Percentiles rank a stretch among this genome's conserved stretches.
phyloP scores from a whole-genome alignment of 352 stramenopile genomes.

The Pythium biforme region DNA sequence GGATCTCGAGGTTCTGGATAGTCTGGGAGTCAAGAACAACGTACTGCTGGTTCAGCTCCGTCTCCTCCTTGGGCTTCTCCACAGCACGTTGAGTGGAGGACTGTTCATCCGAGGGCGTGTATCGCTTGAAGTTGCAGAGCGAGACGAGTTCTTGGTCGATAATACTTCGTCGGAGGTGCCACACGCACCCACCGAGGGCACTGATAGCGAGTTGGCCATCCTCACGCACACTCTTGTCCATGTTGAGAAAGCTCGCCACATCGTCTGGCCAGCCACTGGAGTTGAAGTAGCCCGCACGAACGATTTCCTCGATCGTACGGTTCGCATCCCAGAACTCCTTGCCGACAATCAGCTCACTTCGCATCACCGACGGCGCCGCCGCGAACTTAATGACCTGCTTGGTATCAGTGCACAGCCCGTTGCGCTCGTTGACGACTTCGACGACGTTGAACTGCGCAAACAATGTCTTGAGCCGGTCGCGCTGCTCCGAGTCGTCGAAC shows the following conservation, averaged over 20 bases:
- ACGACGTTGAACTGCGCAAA: conserved; percentile 87
- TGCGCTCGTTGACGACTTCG: conserved; percentile 81
- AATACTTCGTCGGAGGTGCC: conserved; percentile 74
- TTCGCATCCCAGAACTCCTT: conserved; percentile 91
- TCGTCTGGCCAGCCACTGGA: conserved; percentile 65
- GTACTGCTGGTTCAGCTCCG: conserved; percentile 77
- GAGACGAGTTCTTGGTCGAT: conserved; percentile 84
- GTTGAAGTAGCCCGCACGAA: conserved; percentile 87
- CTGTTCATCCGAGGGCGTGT: conserved; percentile 78
- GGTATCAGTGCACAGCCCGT: conserved; percentile 59
- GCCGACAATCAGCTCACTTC: conserved; percentile 58
- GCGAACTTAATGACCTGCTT: conserved; percentile 76
- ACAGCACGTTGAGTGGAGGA: conserved; percentile 5
- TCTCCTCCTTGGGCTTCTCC: conserved; percentile 23
- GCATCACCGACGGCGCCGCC: conserved; percentile 51
- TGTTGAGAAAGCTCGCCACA: conserved; percentile 65
- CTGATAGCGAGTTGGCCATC: conserved; percentile 66
- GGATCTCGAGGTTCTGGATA: conserved; percentile 96
- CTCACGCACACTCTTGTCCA: conserved; percentile 58
- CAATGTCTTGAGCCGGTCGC: conserved; percentile 95
- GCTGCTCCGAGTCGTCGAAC: conserved; percentile 96
- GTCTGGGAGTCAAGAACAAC: conserved; percentile 97
- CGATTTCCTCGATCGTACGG: conserved; percentile 90
- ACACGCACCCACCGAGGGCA: conserved; percentile 73
- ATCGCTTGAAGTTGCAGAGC: conserved; percentile 73